Conservation (phyloP, 139 green algal species). For the Coelastrella sp. region DNA sequence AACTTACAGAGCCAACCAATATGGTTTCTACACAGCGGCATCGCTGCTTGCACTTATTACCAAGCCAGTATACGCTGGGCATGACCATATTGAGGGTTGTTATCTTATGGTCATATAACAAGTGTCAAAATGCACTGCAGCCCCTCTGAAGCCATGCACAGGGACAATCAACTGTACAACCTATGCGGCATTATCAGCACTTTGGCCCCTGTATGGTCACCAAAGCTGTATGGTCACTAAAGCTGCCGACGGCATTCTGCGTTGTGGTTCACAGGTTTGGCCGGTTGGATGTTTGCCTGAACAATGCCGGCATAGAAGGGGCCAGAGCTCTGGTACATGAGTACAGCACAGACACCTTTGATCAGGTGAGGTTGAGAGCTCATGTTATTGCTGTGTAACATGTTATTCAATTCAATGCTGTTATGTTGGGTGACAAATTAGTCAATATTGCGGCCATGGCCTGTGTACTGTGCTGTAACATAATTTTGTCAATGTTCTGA, state of each 20-base stretch:
- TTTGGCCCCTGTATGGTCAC: background rate
- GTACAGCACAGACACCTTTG: constrained; percentile 32
- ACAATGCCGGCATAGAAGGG: constrained; percentile 37
- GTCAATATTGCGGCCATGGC: no score
- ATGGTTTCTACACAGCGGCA: background rate
- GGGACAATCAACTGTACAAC: no score
- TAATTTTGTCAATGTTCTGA: no score
- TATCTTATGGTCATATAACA: no score
- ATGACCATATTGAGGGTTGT: background rate
- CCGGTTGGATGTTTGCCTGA: background rate
- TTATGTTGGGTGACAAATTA: no score
- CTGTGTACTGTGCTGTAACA: no score
- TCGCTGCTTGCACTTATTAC: background rate
- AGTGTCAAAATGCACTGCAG: no score
- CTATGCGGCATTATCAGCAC: background rate
- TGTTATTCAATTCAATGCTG: background rate
- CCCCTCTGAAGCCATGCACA: no score
- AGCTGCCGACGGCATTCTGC: background rate
- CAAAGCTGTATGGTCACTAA: background rate
- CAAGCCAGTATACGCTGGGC: background rate
- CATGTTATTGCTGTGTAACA: background rate
- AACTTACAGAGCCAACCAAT: no score
- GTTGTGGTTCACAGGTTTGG: constrained; percentile 10
- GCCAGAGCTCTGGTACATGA: constrained; percentile 15
- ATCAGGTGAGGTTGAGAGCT: background rate